These are phyloP conservation scores for Rhizophora mangle DNA, from an alignment of 345 rosid genomes.

Conservation along the genomic window DNA sequence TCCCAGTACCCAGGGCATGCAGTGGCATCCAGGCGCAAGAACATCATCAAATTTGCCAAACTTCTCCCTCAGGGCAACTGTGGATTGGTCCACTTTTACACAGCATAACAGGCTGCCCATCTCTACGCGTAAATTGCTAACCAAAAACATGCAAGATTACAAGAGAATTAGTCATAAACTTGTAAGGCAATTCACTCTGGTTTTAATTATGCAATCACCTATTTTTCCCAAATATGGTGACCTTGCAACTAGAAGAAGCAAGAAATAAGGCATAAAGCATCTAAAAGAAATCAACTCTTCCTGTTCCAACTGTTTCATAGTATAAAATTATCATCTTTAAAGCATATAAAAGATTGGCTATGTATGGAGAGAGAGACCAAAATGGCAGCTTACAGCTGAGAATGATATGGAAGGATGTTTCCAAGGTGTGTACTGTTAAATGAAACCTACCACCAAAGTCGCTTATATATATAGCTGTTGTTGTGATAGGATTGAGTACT, in stretches of 20 bases:
- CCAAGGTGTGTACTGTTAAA: too few relatives aligned
- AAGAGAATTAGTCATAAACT: background rate
- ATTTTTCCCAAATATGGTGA: too few relatives aligned
- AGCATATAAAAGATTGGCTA: background rate
- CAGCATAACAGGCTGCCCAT: constrained; percentile 19
- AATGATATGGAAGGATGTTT: background rate
- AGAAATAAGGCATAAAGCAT: too few relatives aligned
- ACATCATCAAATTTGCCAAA: constrained; percentile 17
- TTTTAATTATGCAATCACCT: too few relatives aligned
- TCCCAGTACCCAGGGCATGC: constrained; percentile 23
- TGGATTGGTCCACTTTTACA: constrained; percentile 18
- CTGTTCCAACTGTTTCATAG: too few relatives aligned
- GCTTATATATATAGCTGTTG: too few relatives aligned
- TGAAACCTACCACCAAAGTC: too few relatives aligned
- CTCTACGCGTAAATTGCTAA: background rate
- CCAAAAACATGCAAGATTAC: background rate
- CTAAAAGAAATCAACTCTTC: too few relatives aligned
- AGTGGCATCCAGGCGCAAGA: constrained; percentile 21
- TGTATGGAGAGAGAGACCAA: background rate
- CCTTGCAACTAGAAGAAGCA: too few relatives aligned
- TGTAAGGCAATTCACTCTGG: background rate
- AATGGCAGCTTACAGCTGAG: background rate
- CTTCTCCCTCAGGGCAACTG: constrained; percentile 17
- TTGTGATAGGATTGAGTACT: too few relatives aligned
- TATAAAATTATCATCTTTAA: too few relatives aligned